Conservation (phyloP, 2,329 filamentous ascomycete genomes). For the Aspergillus floridensis region DNA sequence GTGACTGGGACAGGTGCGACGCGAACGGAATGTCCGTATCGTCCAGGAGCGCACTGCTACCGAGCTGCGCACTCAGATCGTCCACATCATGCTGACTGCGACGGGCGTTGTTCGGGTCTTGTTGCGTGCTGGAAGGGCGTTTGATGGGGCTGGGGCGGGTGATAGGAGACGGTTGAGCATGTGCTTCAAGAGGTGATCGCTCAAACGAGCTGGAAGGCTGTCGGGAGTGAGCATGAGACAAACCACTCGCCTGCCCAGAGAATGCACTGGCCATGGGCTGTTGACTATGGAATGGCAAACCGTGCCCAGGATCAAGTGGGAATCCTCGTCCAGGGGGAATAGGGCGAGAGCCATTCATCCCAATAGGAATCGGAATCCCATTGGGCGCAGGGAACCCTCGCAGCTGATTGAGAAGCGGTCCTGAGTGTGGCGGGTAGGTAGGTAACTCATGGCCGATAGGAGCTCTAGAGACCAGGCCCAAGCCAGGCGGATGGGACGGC, state of each 20-base stretch:
- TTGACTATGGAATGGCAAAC: slow-evolving; percentile 42
- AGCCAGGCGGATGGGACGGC: slow-evolving; percentile 54
- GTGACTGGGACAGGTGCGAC: slow-evolving; percentile 42
- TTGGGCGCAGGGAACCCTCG: slow-evolving; percentile 53
- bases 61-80: slow-evolving; percentile 73
- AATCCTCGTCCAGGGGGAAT: slow-evolving; percentile 57
- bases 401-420: slow-evolving; percentile 54
- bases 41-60: slow-evolving; percentile 82
- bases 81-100: slow-evolving; percentile 60
- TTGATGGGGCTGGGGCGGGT: slow-evolving; percentile 83
- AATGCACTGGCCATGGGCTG: slow-evolving; percentile 44
- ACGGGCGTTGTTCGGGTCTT: slow-evolving; percentile 43
- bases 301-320: slow-evolving; percentile 46
- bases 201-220: slow-evolving; percentile 68
- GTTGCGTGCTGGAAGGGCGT: slow-evolving; percentile 70
- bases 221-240: slow-evolving; percentile 64
- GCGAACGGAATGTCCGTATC: slow-evolving; percentile 69
- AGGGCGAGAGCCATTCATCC: slow-evolving; percentile 60
- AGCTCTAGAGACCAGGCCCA: slow-evolving; percentile 53
- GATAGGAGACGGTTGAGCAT: slow-evolving; percentile 67
- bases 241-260: slow-evolving; percentile 36
- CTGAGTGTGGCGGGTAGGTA: slow-evolving; percentile 53
- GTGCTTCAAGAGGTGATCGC: slow-evolving; percentile 58
- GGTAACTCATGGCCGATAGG: slow-evolving; percentile 53
- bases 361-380: slow-evolving; percentile 55